Base-by-base conservation (phyloP, 2,329 filamentous ascomycete species). In the Tolypocladium ophioglossoides region DNA sequence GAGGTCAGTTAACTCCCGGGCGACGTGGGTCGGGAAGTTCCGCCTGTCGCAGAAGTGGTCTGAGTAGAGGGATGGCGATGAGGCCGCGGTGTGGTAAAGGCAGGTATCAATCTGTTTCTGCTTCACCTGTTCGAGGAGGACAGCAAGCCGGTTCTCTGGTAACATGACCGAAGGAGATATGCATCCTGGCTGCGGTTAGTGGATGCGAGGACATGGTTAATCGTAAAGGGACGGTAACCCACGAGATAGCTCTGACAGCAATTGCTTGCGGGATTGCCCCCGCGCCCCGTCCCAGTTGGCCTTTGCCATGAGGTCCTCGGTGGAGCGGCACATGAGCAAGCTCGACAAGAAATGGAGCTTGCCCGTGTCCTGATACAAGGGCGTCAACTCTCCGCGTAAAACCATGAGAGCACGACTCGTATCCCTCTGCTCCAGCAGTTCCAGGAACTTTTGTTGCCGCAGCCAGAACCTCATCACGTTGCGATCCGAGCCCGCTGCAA, bases 111-210 rank as follows among this genome's bases (percentile, higher is more conserved):
- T 88, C 72, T 96, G 92, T 58, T 79, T 83, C 57, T 86, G 79
- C 67, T 96, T 96, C 39, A 96, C 84, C 60, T 95, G 85, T 55
- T 91, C 79, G 52, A 99, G 74, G 18, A 99, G 75, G 37, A 84
- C 79, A 2, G 90, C 89, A 47, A 99, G 76, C 8, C 94, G 85
- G 68, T 94, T 89, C 65, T 96, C 89, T 1, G 94, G 94, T 53
- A 99, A 87, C 91, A 99, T 97, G 47, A 96, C 89, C 4, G 91
- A 94, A 0, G 94, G 92, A 1, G 94, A 96, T 68, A 99, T 95
- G 54, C 84, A 96, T 75, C 80, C 88, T 92, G 61, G 46, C 50
- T 35, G 46, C 40, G 54, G 44, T 72, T 53, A 68, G 56, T 52
- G 52, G 22, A 51, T 53, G n/a, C 54, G 8, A 2, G 59, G 54